phyloP scores from a whole-genome alignment of 1,284 basidiomycete species.

The Apiotrichum porosum region DNA sequence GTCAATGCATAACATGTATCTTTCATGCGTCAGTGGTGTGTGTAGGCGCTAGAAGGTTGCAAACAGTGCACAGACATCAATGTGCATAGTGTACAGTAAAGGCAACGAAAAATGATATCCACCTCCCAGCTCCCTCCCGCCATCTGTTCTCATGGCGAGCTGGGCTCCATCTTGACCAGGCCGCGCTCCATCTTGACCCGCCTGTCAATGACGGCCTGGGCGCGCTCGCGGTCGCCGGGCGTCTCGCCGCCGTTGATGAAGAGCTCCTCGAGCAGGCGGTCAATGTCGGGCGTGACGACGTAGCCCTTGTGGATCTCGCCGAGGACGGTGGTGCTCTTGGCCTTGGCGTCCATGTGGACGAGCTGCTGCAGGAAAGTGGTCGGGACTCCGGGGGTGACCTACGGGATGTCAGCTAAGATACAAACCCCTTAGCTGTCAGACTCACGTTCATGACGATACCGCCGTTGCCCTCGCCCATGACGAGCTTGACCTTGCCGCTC shows the following conservation, averaged over 20 bases:
- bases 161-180: constrained; percentile 58
- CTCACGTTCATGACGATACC: constrained; percentile 76
- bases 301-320: constrained; percentile 84
- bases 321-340: constrained; percentile 58
- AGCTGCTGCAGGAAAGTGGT: constrained; percentile 87
- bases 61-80: too few species aligned
- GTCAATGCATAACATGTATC: too few species aligned
- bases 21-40: too few species aligned
- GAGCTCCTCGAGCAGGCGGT: constrained; percentile 67
- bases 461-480: constrained; percentile 70
- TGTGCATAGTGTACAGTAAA: too few species aligned
- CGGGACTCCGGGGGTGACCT: constrained; percentile 80
- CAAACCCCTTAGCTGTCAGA: constrained; percentile 3
- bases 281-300: constrained; percentile 78
- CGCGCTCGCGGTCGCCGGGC: constrained; percentile 47
- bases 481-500: constrained; percentile 81
- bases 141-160: too few species aligned
- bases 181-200: constrained; percentile 51
- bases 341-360: constrained; percentile 66
- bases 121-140: too few species aligned
- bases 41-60: too few species aligned
- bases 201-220: constrained; percentile 20
- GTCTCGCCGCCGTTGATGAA: constrained; percentile 50
- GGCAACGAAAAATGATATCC: too few species aligned
- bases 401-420: constrained; percentile 5